Percentiles rank a stretch among this genome's conserved stretches.
phyloP scores from a whole-genome alignment of 371 early-diverging fungal species.

The Rhizopus stolonifer region DNA sequence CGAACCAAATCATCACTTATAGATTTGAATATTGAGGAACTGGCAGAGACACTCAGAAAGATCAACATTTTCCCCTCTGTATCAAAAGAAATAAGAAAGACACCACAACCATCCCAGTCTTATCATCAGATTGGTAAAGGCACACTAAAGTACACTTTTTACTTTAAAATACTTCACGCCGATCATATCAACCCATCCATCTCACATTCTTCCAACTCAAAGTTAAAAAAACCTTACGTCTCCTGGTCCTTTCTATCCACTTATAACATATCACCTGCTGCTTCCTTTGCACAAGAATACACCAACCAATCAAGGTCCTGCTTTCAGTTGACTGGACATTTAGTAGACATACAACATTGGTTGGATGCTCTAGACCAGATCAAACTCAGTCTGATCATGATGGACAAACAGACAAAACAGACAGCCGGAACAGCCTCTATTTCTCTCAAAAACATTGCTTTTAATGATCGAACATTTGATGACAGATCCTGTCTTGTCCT shows the following conservation, averaged over 20 bases:
- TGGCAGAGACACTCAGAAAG: constrained; percentile 15
- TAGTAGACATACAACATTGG: constrained; percentile 43
- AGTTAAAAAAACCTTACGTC: constrained; percentile 31
- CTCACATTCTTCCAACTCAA: constrained; percentile 13
- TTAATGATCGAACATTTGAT: constrained; percentile 13
- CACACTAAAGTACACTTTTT: constrained; percentile 34
- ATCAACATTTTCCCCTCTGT: constrained; percentile 1
- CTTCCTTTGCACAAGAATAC: constrained; percentile 20
- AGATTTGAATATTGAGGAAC: constrained; percentile 23
- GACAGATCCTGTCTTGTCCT: constrained; percentile 33
- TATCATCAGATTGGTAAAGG: constrained; percentile 51
- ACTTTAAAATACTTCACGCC: constrained; percentile 38
- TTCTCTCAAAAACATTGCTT: constrained; percentile 27
- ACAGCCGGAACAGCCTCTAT: constrained; percentile 31
- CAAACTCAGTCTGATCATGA: constrained; percentile 23
- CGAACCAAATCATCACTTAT: constrained; percentile 19
- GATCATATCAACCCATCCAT: constrained; percentile 28
- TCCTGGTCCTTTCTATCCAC: constrained; percentile 36
- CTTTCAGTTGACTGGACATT: constrained; percentile 39
- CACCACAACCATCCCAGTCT: constrained; percentile 4
- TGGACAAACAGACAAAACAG: constrained; percentile 29
- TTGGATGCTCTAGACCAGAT: constrained; percentile 24
- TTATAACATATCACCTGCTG: constrained; percentile 30
- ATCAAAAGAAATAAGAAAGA: background rate
- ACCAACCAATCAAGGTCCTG: constrained; percentile 18